Evolutionary conservation across 2,329 filamentous ascomycete species (phyloP).

Genomic region (Cephalotrichum gorgonifer): DNA sequence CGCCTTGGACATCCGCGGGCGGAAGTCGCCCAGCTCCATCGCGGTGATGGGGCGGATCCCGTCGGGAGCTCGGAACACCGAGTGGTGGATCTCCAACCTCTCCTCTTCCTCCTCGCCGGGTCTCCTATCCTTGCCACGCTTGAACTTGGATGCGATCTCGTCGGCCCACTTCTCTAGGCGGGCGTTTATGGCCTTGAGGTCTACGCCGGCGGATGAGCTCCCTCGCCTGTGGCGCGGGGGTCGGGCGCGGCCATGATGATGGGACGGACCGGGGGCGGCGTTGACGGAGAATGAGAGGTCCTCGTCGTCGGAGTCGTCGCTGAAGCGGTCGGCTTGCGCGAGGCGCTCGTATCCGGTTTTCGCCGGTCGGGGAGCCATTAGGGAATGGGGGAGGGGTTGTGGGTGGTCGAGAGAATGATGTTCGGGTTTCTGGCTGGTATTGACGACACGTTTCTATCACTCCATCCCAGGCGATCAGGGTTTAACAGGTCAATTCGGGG

Average conservation of each 20-base stretch:
- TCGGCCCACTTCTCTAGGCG: conserved; percentile 93
- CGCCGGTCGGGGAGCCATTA: conserved; percentile 60
- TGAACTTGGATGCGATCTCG: conserved; percentile 95
- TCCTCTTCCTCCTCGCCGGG: conserved; percentile 58
- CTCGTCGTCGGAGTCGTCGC: conserved; percentile 60
- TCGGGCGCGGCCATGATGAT: conserved; percentile 37
- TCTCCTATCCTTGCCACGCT: conserved; percentile 66
- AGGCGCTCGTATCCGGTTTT: conserved; percentile 80
- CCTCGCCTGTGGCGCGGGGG: conserved; percentile 23
- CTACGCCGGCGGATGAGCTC: conserved; percentile 76
- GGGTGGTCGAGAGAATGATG: neutral
- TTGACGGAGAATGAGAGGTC: conserved; percentile 35
- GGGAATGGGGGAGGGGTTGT: neutral
- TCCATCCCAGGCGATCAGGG: neutral
- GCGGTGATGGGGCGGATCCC: conserved; percentile 71
- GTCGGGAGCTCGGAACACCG: conserved; percentile 89
- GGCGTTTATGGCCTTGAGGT: conserved; percentile 97
- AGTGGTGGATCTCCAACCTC: conserved; percentile 89
- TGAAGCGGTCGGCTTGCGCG: conserved; percentile 68
- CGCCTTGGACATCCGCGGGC: conserved; percentile 59
- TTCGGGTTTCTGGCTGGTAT: neutral
- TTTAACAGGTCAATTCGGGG: neutral
- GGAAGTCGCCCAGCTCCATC: conserved; percentile 56
- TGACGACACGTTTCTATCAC: neutral
- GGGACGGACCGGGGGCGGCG: conserved; percentile 49